Conservation (phyloP, 768 basidiomycete genomes). For the Macrolepiota albuminosa region DNA sequence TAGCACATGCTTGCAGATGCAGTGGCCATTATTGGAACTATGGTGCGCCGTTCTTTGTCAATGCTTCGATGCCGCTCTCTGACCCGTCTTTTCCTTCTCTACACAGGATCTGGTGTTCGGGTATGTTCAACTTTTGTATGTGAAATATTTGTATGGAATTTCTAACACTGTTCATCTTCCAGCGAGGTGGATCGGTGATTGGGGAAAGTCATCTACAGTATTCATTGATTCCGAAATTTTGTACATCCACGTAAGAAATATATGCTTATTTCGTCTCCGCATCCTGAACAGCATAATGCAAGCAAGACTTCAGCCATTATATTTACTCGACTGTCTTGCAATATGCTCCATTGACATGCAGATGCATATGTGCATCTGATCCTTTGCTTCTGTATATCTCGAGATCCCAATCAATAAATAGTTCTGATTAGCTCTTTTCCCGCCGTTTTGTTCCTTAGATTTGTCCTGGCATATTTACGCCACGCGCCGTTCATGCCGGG, state of each 20-base stretch:
- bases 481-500: neutral
- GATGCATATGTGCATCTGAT: neutral
- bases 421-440: neutral
- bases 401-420: neutral
- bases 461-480: neutral
- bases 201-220: neutral
- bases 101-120: slow-evolving; percentile 86
- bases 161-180: neutral
- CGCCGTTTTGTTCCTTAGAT: neutral
- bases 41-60: slow-evolving; percentile 50
- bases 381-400: neutral
- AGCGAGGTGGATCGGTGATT: slow-evolving; percentile 22
- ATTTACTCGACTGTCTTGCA: too few species aligned
- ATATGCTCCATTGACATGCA: neutral
- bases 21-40: slow-evolving; percentile 96
- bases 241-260: neutral
- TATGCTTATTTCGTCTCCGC: neutral
- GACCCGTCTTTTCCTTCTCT: slow-evolving; percentile 5
- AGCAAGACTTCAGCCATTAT: neutral
- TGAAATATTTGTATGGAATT: neutral
- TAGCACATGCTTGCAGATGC: slow-evolving; percentile 91
- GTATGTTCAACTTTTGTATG: slow-evolving; percentile 41
- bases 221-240: neutral
- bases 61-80: slow-evolving; percentile 8
- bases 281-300: neutral